Evolutionary conservation across 306 rosid genomes (phyloP).

Genomic region (Styphnolobium japonicum): DNA sequence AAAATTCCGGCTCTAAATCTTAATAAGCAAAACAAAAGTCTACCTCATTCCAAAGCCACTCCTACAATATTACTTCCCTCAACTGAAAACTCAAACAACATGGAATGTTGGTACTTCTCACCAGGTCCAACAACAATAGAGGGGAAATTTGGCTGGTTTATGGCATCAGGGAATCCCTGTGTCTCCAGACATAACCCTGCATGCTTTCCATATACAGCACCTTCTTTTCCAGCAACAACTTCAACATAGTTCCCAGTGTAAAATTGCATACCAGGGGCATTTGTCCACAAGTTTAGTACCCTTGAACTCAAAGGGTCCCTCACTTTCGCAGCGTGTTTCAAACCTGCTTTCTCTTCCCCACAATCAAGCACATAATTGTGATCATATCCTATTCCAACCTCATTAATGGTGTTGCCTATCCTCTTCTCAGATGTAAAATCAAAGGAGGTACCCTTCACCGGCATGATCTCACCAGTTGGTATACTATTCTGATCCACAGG

Average conservation of each 20-base stretch:
- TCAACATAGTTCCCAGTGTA: conserved; percentile 85
- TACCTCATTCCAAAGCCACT: conserved; percentile 19
- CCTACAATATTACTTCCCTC: conserved; percentile 36
- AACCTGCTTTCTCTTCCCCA: conserved; percentile 62
- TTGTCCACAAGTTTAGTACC: conserved; percentile 84
- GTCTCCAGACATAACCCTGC: conserved; percentile 91
- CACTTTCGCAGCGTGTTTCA: conserved; percentile 82
- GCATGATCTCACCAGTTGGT: conserved; percentile 81
- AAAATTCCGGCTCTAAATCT: conserved; percentile 3
- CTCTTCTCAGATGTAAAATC: conserved; percentile 77
- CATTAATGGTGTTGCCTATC: conserved; percentile 60
- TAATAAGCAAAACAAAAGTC: neutral
- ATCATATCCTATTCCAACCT: conserved; percentile 84
- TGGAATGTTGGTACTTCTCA: conserved; percentile 72
- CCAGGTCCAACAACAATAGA: conserved; percentile 77
- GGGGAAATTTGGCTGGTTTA: conserved; percentile 73
- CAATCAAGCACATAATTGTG: conserved; percentile 82
- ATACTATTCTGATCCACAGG: conserved; percentile 66
- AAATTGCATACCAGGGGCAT: conserved; percentile 87
- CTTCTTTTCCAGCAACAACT: conserved; percentile 67
- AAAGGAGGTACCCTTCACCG: conserved; percentile 74
- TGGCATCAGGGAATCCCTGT: conserved; percentile 88
- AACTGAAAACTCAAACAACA: conserved; percentile 84
- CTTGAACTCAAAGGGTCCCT: conserved; percentile 80
- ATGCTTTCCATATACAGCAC: conserved; percentile 75